Conservation (phyloP, 164 flowering plant species). For the Annona squamosa region DNA sequence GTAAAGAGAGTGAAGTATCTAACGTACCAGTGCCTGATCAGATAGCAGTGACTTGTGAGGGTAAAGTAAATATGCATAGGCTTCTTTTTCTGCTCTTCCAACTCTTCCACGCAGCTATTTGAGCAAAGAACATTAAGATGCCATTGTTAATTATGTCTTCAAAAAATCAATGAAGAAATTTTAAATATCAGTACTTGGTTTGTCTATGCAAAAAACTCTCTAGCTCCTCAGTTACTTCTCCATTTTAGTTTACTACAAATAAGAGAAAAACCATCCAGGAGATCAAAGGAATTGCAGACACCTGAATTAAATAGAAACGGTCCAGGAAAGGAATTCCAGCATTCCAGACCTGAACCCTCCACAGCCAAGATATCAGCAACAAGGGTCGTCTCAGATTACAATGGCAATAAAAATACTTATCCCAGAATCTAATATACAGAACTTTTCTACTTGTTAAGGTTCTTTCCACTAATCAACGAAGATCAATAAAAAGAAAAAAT, state of each 20-base stretch:
- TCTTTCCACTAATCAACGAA: no score
- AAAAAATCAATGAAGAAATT: background rate
- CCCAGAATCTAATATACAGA: background rate
- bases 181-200: no score
- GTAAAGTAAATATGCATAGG: constrained; percentile 83
- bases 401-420: background rate
- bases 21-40: constrained; percentile 68
- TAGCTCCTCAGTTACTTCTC: no score
- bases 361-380: background rate
- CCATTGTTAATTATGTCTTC: constrained; percentile 1
- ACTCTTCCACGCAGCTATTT: constrained; percentile 89
- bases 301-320: background rate
- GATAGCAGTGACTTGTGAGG: constrained; percentile 71
- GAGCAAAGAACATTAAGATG: constrained; percentile 8
- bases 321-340: background rate
- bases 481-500: no score
- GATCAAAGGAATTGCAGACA: background rate
- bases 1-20: constrained; percentile 2
- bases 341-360: background rate
- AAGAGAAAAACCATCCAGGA: no score
- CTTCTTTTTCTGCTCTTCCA: constrained; percentile 96
- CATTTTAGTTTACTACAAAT: no score
- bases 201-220: no score
- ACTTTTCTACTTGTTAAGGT: background rate
- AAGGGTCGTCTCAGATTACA: background rate